These are phyloP conservation scores for Allium fistulosum DNA, from an alignment of 106 monocot species.

Conservation along the genomic window DNA sequence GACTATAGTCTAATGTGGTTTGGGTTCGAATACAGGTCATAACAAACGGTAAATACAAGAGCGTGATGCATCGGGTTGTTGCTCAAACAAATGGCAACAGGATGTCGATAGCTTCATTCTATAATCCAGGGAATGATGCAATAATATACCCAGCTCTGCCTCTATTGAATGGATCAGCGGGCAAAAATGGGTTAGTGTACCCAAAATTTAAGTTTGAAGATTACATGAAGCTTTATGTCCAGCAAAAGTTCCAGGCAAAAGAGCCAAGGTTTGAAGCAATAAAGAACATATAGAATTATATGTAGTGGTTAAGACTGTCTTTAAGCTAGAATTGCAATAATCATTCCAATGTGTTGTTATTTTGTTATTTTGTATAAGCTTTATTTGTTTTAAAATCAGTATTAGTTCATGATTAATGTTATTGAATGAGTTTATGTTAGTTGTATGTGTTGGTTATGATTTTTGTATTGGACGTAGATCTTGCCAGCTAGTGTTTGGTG, in stretches of 20 bases:
- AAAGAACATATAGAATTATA: constrained; percentile 11
- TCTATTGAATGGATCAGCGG: constrained; percentile 16
- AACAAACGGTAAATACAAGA: constrained; percentile 73
- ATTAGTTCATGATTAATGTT: too few relatives aligned
- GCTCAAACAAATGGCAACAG: constrained; percentile 45
- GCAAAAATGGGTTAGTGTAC: constrained; percentile 6
- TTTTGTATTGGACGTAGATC: too few relatives aligned
- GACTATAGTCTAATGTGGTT: background rate
- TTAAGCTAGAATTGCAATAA: too few relatives aligned
- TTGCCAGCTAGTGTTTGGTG: too few relatives aligned
- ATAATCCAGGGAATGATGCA: constrained; percentile 74
- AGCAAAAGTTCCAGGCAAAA: constrained; percentile 70
- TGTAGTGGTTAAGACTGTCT: too few relatives aligned
- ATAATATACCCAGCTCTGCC: constrained; percentile 51
- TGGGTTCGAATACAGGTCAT: constrained; percentile 38
- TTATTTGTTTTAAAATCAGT: too few relatives aligned
- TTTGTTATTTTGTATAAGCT: too few relatives aligned
- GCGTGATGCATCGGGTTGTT: constrained; percentile 64
- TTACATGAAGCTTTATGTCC: constrained; percentile 70
- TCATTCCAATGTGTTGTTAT: too few relatives aligned
- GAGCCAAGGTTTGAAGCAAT: constrained; percentile 73
- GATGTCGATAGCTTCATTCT: constrained; percentile 87
- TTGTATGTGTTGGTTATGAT: too few relatives aligned
- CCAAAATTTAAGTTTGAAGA: constrained; percentile 59
- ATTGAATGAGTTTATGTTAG: too few relatives aligned